Conservation (phyloP, 176 grass and related monocot genomes). For the Zea luxurians region DNA sequence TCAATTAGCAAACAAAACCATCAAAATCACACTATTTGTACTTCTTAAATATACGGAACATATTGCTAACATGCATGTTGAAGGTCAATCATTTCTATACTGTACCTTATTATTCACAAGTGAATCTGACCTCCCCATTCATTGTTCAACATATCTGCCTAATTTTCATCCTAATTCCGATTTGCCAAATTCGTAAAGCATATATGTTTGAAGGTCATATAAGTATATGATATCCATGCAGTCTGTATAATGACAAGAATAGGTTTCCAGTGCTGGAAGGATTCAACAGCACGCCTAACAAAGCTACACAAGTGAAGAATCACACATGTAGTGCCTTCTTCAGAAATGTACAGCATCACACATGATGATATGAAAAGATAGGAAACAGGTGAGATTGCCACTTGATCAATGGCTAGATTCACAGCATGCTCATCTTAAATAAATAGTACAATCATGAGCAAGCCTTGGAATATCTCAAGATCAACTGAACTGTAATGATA, state of each 20-base stretch:
- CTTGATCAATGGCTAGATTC: constrained; percentile 12
- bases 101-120: neutral
- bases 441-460: constrained; percentile 6
- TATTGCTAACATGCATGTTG: neutral
- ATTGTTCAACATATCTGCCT: constrained; percentile 23
- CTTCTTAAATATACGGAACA: neutral
- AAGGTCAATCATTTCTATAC: constrained; percentile 5
- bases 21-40: neutral
- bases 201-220: neutral
- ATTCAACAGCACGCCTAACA: constrained; percentile 17
- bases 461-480: constrained; percentile 13
- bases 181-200: neutral
- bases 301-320: constrained; percentile 18
- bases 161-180: constrained; percentile 30
- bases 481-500: constrained; percentile 40
- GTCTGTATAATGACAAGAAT: constrained; percentile 15
- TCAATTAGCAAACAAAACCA: constrained; percentile 26
- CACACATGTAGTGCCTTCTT: neutral
- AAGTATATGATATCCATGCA: neutral
- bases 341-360: constrained; percentile 5
- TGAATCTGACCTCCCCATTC: neutral
- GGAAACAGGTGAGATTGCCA: constrained; percentile 2
- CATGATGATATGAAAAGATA: constrained; percentile 6
- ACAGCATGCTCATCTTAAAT: constrained; percentile 16
- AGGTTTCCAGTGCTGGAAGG: neutral